phyloP scores from a whole-genome alignment of 768 basidiomycete species.

The Amanita molliuscula region DNA sequence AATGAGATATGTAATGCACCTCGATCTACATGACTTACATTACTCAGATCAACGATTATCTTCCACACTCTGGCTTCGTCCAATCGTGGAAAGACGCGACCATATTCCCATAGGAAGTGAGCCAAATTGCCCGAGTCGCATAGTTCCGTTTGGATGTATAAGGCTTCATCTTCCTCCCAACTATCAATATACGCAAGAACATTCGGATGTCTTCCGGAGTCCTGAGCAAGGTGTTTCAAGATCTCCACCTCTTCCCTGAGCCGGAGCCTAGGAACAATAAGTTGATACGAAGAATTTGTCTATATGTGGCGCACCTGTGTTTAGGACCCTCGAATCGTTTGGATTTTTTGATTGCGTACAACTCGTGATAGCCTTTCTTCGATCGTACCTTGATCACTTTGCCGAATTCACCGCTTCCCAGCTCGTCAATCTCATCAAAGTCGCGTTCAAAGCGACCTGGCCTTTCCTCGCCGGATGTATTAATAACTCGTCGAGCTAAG shows the following conservation, averaged over 20 bases:
- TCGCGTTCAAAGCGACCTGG: constrained; percentile 68
- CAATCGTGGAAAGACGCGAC: constrained; percentile 69
- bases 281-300: constrained; percentile 17
- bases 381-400: constrained; percentile 77
- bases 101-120: constrained; percentile 87
- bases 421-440: constrained; percentile 68
- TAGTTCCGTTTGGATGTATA: constrained; percentile 91
- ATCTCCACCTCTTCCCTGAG: constrained; percentile 93
- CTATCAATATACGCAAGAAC: constrained; percentile 86
- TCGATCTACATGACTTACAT: constrained; percentile 46
- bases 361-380: constrained; percentile 42
- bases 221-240: constrained; percentile 58
- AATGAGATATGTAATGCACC: constrained; percentile 11
- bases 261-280: constrained; percentile 45
- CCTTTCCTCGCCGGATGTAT: constrained; percentile 36
- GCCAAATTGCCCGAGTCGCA: constrained; percentile 91
- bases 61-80: constrained; percentile 97
- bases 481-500: constrained; percentile 23
- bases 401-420: constrained; percentile 91
- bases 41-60: constrained; percentile 81
- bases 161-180: constrained; percentile 85
- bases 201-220: constrained; percentile 56
- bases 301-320: constrained; percentile 59
- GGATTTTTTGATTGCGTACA: constrained; percentile 91
- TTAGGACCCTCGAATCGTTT: constrained; percentile 85